These are phyloP conservation scores for Paecilomyces sp. DNA, from an alignment of 2,329 filamentous ascomycete genomes.

Conservation along the genomic window DNA sequence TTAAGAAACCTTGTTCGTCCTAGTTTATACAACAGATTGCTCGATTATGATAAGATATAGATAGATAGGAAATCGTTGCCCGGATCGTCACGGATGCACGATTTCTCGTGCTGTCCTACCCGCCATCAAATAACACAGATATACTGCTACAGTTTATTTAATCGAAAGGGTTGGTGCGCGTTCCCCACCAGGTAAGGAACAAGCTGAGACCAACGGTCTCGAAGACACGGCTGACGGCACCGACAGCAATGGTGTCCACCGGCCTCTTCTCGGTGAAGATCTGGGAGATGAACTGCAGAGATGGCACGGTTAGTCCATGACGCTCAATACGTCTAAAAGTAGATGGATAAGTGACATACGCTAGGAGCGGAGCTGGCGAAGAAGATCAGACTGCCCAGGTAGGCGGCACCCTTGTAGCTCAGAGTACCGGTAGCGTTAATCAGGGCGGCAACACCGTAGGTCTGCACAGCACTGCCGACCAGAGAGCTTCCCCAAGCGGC, in stretches of 20 bases:
- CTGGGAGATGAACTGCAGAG: conserved; percentile 69
- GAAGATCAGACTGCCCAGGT: conserved; percentile 87
- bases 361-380: conserved; percentile 79
- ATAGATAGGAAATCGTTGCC: not conserved
- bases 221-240: conserved; percentile 73
- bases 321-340: not conserved
- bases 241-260: conserved; percentile 81
- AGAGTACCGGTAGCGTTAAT: conserved; percentile 94
- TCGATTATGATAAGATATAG: not conserved
- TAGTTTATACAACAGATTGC: not conserved
- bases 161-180: conserved; percentile 85
- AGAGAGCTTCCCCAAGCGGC: conserved; percentile 87
- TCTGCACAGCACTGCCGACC: conserved; percentile 79
- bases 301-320: conserved; percentile 10
- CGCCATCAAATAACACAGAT: not conserved
- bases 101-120: not conserved
- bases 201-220: conserved; percentile 89
- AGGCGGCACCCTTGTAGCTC: conserved; percentile 94
- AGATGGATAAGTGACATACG: conserved; percentile 48
- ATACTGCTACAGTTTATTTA: conserved; percentile 40
- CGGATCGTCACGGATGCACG: not conserved
- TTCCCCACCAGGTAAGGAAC: conserved; percentile 97
- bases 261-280: conserved; percentile 87
- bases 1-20: not conserved
- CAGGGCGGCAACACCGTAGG: conserved; percentile 81